A percentile compares a stretch with the other conserved stretches of the same genome.
phyloP scores from a whole-genome alignment of 208 protist species.

The Leishmania turanica region DNA sequence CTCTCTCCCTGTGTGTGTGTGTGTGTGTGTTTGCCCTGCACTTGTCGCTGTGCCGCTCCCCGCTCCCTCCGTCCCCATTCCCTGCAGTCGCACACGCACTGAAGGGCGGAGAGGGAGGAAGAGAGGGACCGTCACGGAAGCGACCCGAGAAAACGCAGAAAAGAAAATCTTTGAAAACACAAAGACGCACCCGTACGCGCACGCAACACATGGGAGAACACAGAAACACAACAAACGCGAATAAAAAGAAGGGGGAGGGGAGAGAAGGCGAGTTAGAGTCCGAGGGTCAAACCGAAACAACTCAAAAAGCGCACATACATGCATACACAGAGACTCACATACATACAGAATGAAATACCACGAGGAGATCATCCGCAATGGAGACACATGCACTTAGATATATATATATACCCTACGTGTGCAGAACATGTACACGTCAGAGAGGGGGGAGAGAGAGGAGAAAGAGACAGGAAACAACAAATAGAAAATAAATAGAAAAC shows the following conservation, averaged over 20 bases:
- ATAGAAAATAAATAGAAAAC: slow-evolving; percentile 11
- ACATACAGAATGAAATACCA: not conserved
- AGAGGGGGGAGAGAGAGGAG: not conserved
- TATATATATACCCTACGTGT: not conserved
- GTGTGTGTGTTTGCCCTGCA: not conserved
- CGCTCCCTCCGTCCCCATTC: not conserved
- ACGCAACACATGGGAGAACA: not conserved
- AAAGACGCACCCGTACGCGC: not conserved
- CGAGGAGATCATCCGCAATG: not conserved
- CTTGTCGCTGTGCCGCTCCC: not conserved
- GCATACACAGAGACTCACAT: not conserved
- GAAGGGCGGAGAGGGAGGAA: not conserved
- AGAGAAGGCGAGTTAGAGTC: not conserved
- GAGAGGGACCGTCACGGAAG: not conserved
- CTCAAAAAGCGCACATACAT: not conserved
- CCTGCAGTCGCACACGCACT: not conserved
- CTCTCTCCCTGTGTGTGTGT: not conserved
- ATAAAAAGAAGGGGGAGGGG: not conserved
- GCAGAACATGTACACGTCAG: not conserved
- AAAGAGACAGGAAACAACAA: not conserved
- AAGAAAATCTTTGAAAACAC: not conserved
- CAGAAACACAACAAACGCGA: not conserved
- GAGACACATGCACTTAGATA: not conserved
- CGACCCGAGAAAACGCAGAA: not conserved
- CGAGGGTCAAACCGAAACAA: not conserved